These are phyloP conservation scores for Dinochytrium kinnereticum DNA, from an alignment of 371 early-diverging fungal genomes.

Conservation along the genomic window DNA sequence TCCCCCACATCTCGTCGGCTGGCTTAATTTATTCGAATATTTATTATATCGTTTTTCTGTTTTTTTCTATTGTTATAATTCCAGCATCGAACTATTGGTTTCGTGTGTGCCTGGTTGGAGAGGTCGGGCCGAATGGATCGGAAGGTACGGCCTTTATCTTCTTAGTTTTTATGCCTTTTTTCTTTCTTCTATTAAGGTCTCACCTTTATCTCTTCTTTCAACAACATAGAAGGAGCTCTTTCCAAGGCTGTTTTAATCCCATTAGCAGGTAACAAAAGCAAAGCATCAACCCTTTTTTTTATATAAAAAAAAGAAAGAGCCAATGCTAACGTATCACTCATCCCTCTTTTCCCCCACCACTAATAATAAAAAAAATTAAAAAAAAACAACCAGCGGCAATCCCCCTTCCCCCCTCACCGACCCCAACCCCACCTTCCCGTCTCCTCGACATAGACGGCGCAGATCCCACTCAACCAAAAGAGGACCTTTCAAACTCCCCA, in stretches of 20 bases:
- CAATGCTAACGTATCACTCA: no score
- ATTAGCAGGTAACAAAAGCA: slow-evolving; percentile 31
- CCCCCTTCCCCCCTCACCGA: slow-evolving; percentile 38
- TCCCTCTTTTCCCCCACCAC: background rate
- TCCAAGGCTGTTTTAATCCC: slow-evolving; percentile 31
- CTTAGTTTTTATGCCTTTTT: background rate
- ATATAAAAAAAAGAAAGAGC: no score
- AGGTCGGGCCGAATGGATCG: slow-evolving; percentile 7
- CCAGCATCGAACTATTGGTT: background rate
- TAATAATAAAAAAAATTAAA: background rate
- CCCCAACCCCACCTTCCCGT: slow-evolving; percentile 15
- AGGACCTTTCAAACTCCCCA: slow-evolving; percentile 7
- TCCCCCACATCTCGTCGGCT: background rate
- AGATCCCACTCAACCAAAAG: no score
- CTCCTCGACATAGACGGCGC: background rate
- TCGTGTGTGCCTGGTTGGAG: slow-evolving; percentile 33
- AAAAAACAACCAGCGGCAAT: slow-evolving; percentile 34
- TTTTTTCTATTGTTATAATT: background rate
- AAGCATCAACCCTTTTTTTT: background rate
- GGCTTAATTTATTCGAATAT: background rate
- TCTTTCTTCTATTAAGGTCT: no score
- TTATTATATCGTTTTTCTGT: background rate
- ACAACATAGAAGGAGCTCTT: slow-evolving; percentile 10
- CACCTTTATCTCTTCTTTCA: background rate
- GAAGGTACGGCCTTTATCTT: slow-evolving; percentile 25